phyloP scores from a whole-genome alignment of 805 yeast species.

The Phaffomyces antillensis region DNA sequence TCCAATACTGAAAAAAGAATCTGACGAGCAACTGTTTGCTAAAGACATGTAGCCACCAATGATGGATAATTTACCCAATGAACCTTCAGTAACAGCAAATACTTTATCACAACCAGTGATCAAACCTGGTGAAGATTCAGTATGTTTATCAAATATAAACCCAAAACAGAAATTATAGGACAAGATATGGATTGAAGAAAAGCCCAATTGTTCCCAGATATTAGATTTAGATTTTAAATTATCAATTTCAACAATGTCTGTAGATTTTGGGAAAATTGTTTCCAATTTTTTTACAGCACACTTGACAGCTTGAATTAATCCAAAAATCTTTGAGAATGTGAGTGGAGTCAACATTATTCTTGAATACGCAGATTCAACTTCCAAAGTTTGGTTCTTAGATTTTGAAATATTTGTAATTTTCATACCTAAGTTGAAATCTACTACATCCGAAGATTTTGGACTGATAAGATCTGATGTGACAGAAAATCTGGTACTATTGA shows the following conservation, averaged over 20 bases:
- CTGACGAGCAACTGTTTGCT: slow-evolving; percentile 52
- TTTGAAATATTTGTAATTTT: slow-evolving; percentile 35
- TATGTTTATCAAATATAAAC: slow-evolving; percentile 55
- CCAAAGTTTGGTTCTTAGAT: slow-evolving; percentile 35
- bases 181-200: slow-evolving; percentile 48
- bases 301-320: slow-evolving; percentile 8
- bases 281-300: not conserved
- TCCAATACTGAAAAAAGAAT: slow-evolving; percentile 39
- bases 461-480: slow-evolving; percentile 26
- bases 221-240: not conserved
- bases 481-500: slow-evolving; percentile 23
- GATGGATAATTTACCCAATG: slow-evolving; percentile 60
- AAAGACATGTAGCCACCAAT: slow-evolving; percentile 64
- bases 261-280: not conserved
- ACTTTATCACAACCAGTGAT: slow-evolving; percentile 71
- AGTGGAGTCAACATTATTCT: slow-evolving; percentile 52
- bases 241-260: not conserved
- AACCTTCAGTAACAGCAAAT: slow-evolving; percentile 55
- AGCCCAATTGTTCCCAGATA: slow-evolving; percentile 5
- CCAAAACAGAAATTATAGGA: slow-evolving; percentile 69
- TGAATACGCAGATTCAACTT: slow-evolving; percentile 51
- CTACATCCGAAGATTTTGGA: slow-evolving; percentile 31
- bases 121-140: slow-evolving; percentile 53
- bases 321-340: slow-evolving; percentile 30
- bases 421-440: slow-evolving; percentile 41